A percentile compares a stretch with the other conserved stretches of the same genome.
These are phyloP conservation scores for Pythium aristosporum DNA, from an alignment of 352 stramenopile species.

Conservation along the genomic window DNA sequence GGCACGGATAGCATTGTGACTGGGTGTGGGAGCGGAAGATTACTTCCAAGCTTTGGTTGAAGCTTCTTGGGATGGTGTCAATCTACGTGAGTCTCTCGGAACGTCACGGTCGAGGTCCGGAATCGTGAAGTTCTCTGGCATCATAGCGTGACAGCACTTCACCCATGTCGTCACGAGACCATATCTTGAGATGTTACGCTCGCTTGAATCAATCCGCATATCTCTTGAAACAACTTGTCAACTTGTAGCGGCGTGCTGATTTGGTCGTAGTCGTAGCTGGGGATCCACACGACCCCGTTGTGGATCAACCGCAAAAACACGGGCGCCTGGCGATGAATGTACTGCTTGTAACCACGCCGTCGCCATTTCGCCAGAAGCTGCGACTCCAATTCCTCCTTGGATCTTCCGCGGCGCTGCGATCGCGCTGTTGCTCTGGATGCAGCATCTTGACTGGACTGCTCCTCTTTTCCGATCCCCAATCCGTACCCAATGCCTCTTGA, in stretches of 20 bases:
- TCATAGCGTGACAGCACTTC: too few relatives aligned
- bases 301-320: slow-evolving; percentile 74
- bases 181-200: slow-evolving; percentile 2
- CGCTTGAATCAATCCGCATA: slow-evolving; percentile 27
- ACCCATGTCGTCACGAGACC: not conserved
- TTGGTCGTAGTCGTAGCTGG: slow-evolving; percentile 73
- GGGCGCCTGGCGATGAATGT: slow-evolving; percentile 64
- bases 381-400: slow-evolving; percentile 34
- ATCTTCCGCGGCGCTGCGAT: slow-evolving; percentile 1
- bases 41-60: too few relatives aligned
- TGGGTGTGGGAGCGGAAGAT: too few relatives aligned
- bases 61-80: too few relatives aligned
- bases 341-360: slow-evolving; percentile 69
- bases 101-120: too few relatives aligned
- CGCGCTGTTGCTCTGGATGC: not conserved
- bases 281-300: slow-evolving; percentile 70
- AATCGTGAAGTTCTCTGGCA: too few relatives aligned
- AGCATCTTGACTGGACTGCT: slow-evolving; percentile 9
- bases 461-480: slow-evolving; percentile 52
- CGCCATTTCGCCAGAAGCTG: slow-evolving; percentile 38
- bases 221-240: slow-evolving; percentile 26
- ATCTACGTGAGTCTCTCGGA: too few relatives aligned
- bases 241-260: slow-evolving; percentile 34
- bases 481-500: slow-evolving; percentile 62
- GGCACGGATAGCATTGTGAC: too few relatives aligned